Base-by-base conservation (phyloP, 1,284 basidiomycete species). In the Thelephora terrestris region DNA sequence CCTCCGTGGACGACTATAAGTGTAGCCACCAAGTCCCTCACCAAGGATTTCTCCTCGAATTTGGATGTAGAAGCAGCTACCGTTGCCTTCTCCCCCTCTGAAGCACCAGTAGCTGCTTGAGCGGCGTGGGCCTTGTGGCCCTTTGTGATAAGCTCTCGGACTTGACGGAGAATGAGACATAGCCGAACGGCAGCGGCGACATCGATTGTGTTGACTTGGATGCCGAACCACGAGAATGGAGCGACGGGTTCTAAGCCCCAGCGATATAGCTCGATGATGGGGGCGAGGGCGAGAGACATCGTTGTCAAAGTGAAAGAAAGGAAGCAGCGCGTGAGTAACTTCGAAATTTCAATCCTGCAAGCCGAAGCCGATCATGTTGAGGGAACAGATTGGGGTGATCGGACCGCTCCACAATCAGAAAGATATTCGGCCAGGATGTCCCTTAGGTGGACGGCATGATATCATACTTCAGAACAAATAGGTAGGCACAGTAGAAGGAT, bases 1-100 rank as follows among this genome's bases (percentile, higher is more conserved):
- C 85, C 85, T 16, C 84, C 85, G 56, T 79, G 86, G 0, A 86
- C 83, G 29, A 86, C 77, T 7, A 77, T 64, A 29, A 85, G 65
- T 0, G 79, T 78, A 2, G 81, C 71, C 2, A 72, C 58, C 2
- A 74, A 62, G 54, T 76, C 76, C 55, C 79, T 74, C 38, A 73
- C 67, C 53, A 83, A 81, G 1, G 80, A 81, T 16, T 66, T 63
- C 27, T 66, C 58, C 56, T 84, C 81, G 12, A 71, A 52, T 18
- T 58, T 58, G 39, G 53, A 47, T 12, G 7, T 12, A 14, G 60
- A 47, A 2, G 47, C 21, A 10, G 40, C 50, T 2, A 40, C 47
- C 9, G 48, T 50, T 20, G 43, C 53, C 44, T 56, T 53, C 45
- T 52, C 54, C 12, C 14, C 14, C 29, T 32, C 29, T 32, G 29